A percentile compares a stretch with the other conserved stretches of the same genome.
These are phyloP conservation scores for Penicillium diatomitis DNA, from an alignment of 495 filamentous ascomycete species.

Conservation along the genomic window DNA sequence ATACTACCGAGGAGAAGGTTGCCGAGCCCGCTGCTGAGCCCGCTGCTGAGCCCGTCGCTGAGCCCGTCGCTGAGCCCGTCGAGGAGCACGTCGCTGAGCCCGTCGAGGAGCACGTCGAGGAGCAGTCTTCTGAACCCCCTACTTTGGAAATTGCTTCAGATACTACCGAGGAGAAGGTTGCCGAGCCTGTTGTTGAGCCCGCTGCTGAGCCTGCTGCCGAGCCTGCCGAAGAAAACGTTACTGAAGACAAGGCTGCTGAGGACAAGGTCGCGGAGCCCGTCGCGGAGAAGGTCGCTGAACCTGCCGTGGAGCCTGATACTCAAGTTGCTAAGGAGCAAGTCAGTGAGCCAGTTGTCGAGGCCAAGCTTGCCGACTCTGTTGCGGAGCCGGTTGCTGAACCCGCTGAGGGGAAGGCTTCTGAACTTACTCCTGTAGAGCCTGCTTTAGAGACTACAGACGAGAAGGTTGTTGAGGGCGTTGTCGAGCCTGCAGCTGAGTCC, in stretches of 20 bases:
- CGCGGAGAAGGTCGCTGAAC: conserved; percentile 1
- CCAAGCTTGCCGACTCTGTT: not conserved
- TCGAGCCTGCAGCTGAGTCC: not conserved
- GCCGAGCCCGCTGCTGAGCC: conserved; percentile 1
- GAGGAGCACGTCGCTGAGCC: not conserved
- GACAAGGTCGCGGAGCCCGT: not conserved
- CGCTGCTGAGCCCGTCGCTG: not conserved
- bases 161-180: not conserved
- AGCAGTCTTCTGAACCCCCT: not conserved
- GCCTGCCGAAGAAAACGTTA: not conserved
- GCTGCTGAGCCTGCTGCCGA: not conserved
- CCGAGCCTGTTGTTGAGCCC: not conserved
- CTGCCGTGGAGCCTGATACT: not conserved
- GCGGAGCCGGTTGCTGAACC: not conserved
- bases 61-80: not conserved
- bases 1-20: not conserved
- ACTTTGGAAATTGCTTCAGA: no score
- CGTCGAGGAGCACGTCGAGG: not conserved
- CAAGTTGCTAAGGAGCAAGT: no score
- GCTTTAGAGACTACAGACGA: not conserved
- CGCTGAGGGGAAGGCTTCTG: not conserved
- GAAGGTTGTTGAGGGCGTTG: not conserved
- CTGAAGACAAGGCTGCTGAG: not conserved
- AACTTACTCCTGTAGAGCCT: not conserved
- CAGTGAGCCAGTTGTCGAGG: conserved; percentile 1